phyloP scores from a whole-genome alignment of 2,329 filamentous ascomycete species.

The Fusarium acutatum region DNA sequence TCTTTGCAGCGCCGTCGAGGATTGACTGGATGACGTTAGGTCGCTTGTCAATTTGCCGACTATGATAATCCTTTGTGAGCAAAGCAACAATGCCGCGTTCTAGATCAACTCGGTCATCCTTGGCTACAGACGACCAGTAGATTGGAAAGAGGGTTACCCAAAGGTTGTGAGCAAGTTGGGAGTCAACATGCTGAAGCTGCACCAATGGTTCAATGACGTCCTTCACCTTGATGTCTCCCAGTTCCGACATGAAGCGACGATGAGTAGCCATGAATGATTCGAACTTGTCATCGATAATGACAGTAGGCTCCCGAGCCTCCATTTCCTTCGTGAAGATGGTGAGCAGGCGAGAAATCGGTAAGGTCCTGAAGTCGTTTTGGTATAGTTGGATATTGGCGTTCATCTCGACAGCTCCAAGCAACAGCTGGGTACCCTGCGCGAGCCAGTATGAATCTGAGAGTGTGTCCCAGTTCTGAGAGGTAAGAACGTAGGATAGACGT shows the following conservation, averaged over 20 bases:
- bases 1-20: constrained; percentile 84
- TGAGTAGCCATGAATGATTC: constrained; percentile 82
- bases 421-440: constrained; percentile 89
- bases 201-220: constrained; percentile 90
- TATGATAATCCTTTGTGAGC: constrained; percentile 94
- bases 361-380: constrained; percentile 81
- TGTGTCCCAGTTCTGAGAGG: constrained; percentile 96
- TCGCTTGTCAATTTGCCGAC: constrained; percentile 90
- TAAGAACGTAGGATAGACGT: constrained; percentile 87
- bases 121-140: constrained; percentile 88
- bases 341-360: constrained; percentile 78
- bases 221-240: constrained; percentile 85
- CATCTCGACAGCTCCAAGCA: constrained; percentile 91
- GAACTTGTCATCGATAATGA: constrained; percentile 83
- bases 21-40: constrained; percentile 96
- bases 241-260: constrained; percentile 81
- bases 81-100: constrained; percentile 91
- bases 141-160: constrained; percentile 94
- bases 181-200: constrained; percentile 91
- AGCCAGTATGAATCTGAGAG: constrained; percentile 96
- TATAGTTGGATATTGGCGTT: constrained; percentile 82
- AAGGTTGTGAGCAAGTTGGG: constrained; percentile 82
- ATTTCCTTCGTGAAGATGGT: constrained; percentile 79
- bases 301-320: constrained; percentile 68
- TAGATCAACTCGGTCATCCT: constrained; percentile 88